Evolutionary conservation across 2,329 filamentous ascomycete genomes (phyloP), one percentile per base, ranked within the genome.

Genomic region (Botrytis paeoniae): DNA sequence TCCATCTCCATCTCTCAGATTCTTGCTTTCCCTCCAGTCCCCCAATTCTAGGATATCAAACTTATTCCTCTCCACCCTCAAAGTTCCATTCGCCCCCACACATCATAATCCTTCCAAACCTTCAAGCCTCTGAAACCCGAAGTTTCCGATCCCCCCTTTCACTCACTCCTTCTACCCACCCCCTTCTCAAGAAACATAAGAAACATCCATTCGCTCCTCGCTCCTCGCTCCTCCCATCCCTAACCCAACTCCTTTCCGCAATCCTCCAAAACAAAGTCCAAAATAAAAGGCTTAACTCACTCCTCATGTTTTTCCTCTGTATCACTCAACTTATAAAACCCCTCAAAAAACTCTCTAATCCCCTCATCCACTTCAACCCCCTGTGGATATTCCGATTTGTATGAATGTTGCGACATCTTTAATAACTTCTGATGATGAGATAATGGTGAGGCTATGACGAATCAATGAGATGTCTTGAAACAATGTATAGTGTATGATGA

Each of bases 291-390:
- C 16, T 85, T 83, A 76, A 88, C 85, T 66, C 82, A 81, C 3
- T 85, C 85, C 22, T 70, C 76, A 2, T n/a, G 37, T 22, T 83
- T 84, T 68, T 82, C 82, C 2, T 85, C 85, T 3, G 70, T 76
- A 72, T 80, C 79, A 75, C 90, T 88, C 16, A 73, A 76, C 74
- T 91, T 88, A 82, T 88, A 95, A 4, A 88, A 85, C 65, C 90
- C 93, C 80, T 95, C 92, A 84, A 92, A 94, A 76, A 91, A 86
- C 80, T 87, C 87, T 41, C 83, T 82, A 79, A 89, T 92, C 77
- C 91, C 86, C 78, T 86, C 84, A 73, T 91, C 83, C 66, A 92
- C 57, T 16, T 71, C 32, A 6, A 41, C 10, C 1, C 35, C 64
- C 18, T 54, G 6, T 2, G 64, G 64, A 29, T 68, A 68, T 8